Conservation (phyloP, 208 protist species). For the Crithidia expoeki region DNA sequence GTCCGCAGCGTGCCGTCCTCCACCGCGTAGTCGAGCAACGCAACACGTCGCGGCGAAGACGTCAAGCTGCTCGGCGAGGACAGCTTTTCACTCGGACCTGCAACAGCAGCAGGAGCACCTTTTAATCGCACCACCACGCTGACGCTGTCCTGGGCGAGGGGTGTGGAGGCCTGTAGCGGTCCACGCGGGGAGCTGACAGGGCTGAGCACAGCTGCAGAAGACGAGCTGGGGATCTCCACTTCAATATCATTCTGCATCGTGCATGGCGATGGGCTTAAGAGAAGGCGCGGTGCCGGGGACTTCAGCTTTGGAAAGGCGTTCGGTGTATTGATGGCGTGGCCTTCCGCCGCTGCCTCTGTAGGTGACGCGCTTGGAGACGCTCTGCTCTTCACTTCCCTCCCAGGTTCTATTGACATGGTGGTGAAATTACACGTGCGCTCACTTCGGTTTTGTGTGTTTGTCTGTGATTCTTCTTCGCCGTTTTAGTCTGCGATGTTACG, state of each 20-base stretch:
- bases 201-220: background rate
- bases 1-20: conserved; percentile 26
- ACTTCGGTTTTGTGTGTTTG: too few species aligned
- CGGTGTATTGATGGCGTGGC: background rate
- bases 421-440: background rate
- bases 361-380: background rate
- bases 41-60: background rate
- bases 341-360: background rate
- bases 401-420: background rate
- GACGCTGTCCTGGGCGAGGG: conserved; percentile 31
- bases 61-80: conserved; percentile 3
- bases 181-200: background rate
- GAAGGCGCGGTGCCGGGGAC: background rate
- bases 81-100: background rate
- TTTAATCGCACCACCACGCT: conserved; percentile 50
- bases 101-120: background rate
- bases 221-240: background rate
- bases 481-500: too few species aligned
- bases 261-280: background rate
- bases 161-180: background rate
- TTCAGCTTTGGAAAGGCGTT: background rate
- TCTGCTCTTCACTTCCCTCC: background rate
- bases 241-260: background rate
- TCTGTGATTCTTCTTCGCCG: too few species aligned
- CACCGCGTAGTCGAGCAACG: conserved; percentile 21